phyloP scores from a whole-genome alignment of 2,329 filamentous ascomycete species.

The Alternaria longipes region DNA sequence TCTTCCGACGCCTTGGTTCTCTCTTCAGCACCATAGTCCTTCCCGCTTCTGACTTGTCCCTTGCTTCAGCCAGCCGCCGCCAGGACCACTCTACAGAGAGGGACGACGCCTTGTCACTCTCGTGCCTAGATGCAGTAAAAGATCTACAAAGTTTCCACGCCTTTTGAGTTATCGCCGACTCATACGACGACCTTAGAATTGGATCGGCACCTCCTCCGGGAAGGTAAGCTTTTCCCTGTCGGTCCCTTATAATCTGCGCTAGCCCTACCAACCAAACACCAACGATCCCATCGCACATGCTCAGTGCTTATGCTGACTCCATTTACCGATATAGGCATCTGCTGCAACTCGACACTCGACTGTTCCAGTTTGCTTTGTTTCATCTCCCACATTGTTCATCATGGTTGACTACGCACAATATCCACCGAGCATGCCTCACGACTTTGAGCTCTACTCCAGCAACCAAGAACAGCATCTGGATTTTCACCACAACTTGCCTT shows the following conservation, averaged over 20 bases:
- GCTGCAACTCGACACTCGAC: slow-evolving; percentile 26
- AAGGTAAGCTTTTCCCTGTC: slow-evolving; percentile 49
- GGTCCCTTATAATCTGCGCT: slow-evolving; percentile 33
- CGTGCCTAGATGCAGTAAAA: slow-evolving; percentile 30
- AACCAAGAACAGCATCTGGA: slow-evolving; percentile 46
- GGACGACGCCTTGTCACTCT: slow-evolving; percentile 37
- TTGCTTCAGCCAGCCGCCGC: slow-evolving; percentile 42
- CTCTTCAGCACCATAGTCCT: slow-evolving; percentile 17
- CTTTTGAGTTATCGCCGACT: slow-evolving; percentile 38
- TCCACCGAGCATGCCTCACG: slow-evolving; percentile 44
- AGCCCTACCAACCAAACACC: slow-evolving; percentile 29
- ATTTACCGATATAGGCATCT: slow-evolving; percentile 26
- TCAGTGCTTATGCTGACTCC: slow-evolving; percentile 44
- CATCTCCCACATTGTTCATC: slow-evolving; percentile 23
- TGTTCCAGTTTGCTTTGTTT: slow-evolving; percentile 13
- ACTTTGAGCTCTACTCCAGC: slow-evolving; percentile 52
- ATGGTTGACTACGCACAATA: slow-evolving; percentile 51
- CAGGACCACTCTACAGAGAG: slow-evolving; percentile 26
- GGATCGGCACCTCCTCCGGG: slow-evolving; percentile 34
- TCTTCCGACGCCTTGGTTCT: slow-evolving; percentile 19
- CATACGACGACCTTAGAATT: slow-evolving; percentile 38
- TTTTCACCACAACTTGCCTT: slow-evolving; percentile 42
- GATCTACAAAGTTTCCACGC: slow-evolving; percentile 37
- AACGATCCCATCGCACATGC: slow-evolving; percentile 20
- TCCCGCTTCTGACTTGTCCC: slow-evolving; percentile 32